These are phyloP conservation scores for Solanum pinnatisectum DNA, from an alignment of 257 asterid species.

Conservation along the genomic window DNA sequence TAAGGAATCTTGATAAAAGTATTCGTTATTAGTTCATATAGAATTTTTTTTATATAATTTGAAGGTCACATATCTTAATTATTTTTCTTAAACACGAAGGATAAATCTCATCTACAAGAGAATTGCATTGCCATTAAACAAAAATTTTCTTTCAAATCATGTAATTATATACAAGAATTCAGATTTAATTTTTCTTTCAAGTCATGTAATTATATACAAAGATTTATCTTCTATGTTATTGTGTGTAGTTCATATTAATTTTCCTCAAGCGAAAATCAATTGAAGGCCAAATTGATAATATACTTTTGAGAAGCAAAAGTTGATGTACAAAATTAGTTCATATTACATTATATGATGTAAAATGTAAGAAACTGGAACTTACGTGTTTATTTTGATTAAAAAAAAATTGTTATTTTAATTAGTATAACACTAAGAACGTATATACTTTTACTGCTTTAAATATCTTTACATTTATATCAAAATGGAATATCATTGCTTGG, in stretches of 20 bases:
- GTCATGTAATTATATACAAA: background rate
- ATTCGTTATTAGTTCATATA: background rate
- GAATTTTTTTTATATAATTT: background rate
- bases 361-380: background rate
- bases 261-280: background rate
- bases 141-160: background rate
- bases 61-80: accelerated
- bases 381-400: background rate
- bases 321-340: background rate
- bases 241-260: background rate
- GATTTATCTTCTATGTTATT: background rate
- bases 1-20: background rate
- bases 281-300: background rate
- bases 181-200: background rate
- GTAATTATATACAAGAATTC: background rate
- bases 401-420: background rate
- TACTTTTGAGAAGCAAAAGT: background rate
- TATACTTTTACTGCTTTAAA: background rate
- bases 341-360: background rate
- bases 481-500: background rate
- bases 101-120: background rate
- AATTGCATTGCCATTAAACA: background rate
- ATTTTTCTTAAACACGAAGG: background rate
- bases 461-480: background rate
- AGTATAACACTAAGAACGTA: background rate